Evolutionary conservation across 768 basidiomycete species (phyloP).

Genomic region (Leccinum subgranulosum): DNA sequence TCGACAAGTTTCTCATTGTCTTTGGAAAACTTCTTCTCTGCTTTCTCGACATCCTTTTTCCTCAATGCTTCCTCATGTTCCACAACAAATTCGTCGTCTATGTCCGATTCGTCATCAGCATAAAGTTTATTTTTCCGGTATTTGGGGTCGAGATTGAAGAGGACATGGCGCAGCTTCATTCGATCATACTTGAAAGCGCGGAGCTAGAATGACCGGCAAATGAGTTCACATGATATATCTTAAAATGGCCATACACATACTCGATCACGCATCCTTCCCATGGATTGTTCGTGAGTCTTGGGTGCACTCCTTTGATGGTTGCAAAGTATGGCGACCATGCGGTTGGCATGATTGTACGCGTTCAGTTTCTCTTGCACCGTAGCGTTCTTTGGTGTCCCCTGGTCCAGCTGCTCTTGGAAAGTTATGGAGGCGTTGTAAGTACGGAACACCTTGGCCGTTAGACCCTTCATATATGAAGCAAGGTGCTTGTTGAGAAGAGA

Average conservation of each 20-base stretch:
- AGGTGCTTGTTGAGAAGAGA: constrained; percentile 87
- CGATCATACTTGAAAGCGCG: constrained; percentile 92
- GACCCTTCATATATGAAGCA: constrained; percentile 90
- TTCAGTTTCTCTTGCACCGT: constrained; percentile 95
- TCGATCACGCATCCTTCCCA: constrained; percentile 93
- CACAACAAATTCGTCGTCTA: constrained; percentile 89
- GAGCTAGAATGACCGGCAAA: constrained; percentile 48
- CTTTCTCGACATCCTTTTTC: constrained; percentile 83
- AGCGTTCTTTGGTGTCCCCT: constrained; percentile 61
- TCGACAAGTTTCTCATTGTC: constrained; percentile 85
- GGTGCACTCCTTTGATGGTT: constrained; percentile 97
- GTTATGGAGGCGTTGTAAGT: constrained; percentile 98
- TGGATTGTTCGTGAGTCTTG: constrained; percentile 89
- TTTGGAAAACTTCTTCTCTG: constrained; percentile 90
- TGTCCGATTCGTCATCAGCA: constrained; percentile 81
- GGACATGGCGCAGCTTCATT: constrained; percentile 90
- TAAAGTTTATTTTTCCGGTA: constrained; percentile 81
- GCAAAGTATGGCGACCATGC: constrained; percentile 95
- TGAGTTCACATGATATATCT: background rate
- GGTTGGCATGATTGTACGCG: constrained; percentile 96
- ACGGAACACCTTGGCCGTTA: constrained; percentile 99
- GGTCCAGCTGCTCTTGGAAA: constrained; percentile 87
- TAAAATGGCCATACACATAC: constrained; percentile 40
- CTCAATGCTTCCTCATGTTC: constrained; percentile 75
- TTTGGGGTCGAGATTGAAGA: constrained; percentile 76